A percentile compares a stretch with the other conserved stretches of the same genome.
Conservation (phyloP, 2,329 filamentous ascomycete genomes). For the Diaporthe vaccinii region DNA sequence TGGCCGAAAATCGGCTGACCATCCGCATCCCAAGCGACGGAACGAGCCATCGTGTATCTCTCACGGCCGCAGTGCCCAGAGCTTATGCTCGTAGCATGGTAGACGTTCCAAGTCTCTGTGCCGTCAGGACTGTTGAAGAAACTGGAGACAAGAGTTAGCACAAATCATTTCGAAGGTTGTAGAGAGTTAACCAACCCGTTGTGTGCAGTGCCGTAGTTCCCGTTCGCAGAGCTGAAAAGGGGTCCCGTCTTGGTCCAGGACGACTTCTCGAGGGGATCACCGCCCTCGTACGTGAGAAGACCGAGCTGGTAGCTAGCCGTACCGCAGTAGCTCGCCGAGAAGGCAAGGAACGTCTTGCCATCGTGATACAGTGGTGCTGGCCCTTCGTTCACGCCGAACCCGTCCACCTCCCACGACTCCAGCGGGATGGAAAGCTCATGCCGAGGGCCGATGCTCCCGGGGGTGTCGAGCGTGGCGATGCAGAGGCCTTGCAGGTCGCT, state of each 20-base stretch:
- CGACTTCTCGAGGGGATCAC: slow-evolving; percentile 27
- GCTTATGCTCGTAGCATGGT: slow-evolving; percentile 6
- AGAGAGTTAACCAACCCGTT: not conserved
- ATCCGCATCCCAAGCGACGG: not conserved
- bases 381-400: slow-evolving; percentile 8
- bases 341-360: slow-evolving; percentile 40
- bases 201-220: slow-evolving; percentile 42
- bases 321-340: slow-evolving; percentile 41
- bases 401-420: slow-evolving; percentile 39
- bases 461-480: slow-evolving; percentile 40
- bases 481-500: slow-evolving; percentile 38
- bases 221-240: slow-evolving; percentile 41
- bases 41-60: slow-evolving; percentile 5
- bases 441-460: slow-evolving; percentile 37
- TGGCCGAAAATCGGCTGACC: slow-evolving; percentile 7
- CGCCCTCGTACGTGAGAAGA: slow-evolving; percentile 40
- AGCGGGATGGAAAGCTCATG: slow-evolving; percentile 41
- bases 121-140: slow-evolving; percentile 40
- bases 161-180: not conserved
- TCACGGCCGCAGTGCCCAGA: slow-evolving; percentile 9
- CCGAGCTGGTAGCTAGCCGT: slow-evolving; percentile 42
- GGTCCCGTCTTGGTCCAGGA: slow-evolving; percentile 41
- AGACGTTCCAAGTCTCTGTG: slow-evolving; percentile 27
- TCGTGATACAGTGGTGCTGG: slow-evolving; percentile 39
- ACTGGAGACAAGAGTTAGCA: not conserved